These are phyloP conservation scores for Candida frijolesensis DNA, from an alignment of 1,139 yeast genomes.

Conservation along the genomic window DNA sequence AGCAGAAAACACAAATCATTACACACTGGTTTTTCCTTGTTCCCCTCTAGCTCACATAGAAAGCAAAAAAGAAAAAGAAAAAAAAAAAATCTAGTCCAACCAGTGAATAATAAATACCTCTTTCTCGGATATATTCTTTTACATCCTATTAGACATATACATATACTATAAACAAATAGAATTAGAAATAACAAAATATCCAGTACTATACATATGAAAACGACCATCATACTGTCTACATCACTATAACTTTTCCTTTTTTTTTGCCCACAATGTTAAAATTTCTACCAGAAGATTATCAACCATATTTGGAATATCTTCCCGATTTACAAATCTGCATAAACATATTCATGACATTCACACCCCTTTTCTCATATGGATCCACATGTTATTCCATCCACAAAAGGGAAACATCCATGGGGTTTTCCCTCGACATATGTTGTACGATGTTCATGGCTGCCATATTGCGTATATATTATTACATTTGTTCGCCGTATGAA, in stretches of 20 bases:
- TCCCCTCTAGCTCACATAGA: too few relatives aligned
- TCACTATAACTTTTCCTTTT: neutral
- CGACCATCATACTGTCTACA: neutral
- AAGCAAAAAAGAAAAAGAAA: too few relatives aligned
- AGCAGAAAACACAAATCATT: too few relatives aligned
- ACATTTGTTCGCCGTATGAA: slow-evolving; percentile 79
- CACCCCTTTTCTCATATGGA: slow-evolving; percentile 85
- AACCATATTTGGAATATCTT: slow-evolving; percentile 36
- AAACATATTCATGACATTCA: slow-evolving; percentile 59
- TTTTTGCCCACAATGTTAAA: slow-evolving; percentile 7
- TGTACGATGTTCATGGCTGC: slow-evolving; percentile 87
- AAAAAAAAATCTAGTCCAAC: too few relatives aligned
- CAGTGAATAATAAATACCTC: too few relatives aligned
- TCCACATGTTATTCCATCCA: slow-evolving; percentile 75
- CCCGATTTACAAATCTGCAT: slow-evolving; percentile 47
- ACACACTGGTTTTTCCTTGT: too few relatives aligned
- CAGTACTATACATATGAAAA: neutral
- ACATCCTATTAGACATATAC: too few relatives aligned
- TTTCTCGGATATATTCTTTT: too few relatives aligned
- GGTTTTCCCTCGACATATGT: slow-evolving; percentile 87
- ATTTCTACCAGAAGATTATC: slow-evolving; percentile 26
- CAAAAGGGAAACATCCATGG: slow-evolving; percentile 63
- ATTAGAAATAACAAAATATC: too few relatives aligned
- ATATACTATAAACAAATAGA: too few relatives aligned
- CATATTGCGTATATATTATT: slow-evolving; percentile 72